Base-by-base conservation (phyloP, 169 alveolate species). In the Babesia divergens region DNA sequence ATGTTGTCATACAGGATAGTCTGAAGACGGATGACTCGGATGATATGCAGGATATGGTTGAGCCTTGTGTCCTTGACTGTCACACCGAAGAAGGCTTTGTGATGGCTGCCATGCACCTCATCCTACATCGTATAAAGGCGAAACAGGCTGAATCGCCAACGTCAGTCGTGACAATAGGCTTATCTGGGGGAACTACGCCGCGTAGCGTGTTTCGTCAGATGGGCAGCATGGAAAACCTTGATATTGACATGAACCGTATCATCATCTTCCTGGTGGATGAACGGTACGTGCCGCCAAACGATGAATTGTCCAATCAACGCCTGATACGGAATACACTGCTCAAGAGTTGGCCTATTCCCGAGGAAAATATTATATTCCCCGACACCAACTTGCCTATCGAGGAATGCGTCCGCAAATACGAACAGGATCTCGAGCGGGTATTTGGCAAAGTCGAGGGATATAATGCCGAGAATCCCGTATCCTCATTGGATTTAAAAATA, bases 71-170 rank as follows among this genome's bases (percentile, higher is more conserved):
- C 44, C 77, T 80, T 35, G 84, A 70, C 37, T 80, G 88, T 49
- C 83, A 71, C 72, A 80, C 88, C 0, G 88, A 80, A 53, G 88
- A 80, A 38, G 88, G 88, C 6, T 80, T 80, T 28, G 84, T 70
- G 22, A 44, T 43, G 69, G 71, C 88, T 22, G 83, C 88, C 13
- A 51, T 65, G 38, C 83, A 80, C 59, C 42, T 80, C 67, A 69
- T 80, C 14, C 52, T 80, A 9, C 84, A 80, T 50, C 60, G 32
- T 42, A 80, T 80, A 47, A 69, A 65, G 58, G 32, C 77, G 16
- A 80, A 71, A 50, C 83, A 60, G 58, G 60, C 83, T 1, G 75
- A 69, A 44, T 69, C 88, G 44, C 84, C 76, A 24, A 55, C 52
- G 5, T 28, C 79, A 7, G 40, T 65, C 8, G 83, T 70, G 29